These are phyloP conservation scores for Heterobasidion occidentale DNA, from an alignment of 1,284 basidiomycete species.

Conservation along the genomic window DNA sequence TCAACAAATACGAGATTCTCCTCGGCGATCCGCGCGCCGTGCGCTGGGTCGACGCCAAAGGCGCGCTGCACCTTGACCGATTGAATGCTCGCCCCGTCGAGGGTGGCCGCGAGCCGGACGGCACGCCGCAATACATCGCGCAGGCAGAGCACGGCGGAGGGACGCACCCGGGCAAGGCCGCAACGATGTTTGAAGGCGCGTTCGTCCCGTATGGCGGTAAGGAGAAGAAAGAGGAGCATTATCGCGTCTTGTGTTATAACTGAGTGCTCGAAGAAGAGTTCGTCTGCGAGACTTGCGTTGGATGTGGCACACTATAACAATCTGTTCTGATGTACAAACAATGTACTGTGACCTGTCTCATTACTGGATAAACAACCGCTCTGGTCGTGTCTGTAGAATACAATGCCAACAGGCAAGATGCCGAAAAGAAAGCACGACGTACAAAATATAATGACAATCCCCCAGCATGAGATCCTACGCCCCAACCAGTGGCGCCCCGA, in stretches of 20 bases:
- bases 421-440: no score
- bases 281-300: background rate
- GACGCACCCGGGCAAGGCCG: slow-evolving; percentile 55
- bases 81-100: slow-evolving; percentile 50
- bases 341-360: no score
- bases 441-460: no score
- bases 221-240: slow-evolving; percentile 41
- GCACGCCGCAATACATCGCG: slow-evolving; percentile 52
- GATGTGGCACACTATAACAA: no score
- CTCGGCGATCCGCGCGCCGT: slow-evolving; percentile 53
- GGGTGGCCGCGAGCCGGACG: slow-evolving; percentile 57
- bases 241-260: slow-evolving; percentile 34
- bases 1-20: slow-evolving; percentile 57
- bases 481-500: slow-evolving; percentile 23
- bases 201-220: slow-evolving; percentile 42
- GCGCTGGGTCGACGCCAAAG: slow-evolving; percentile 46
- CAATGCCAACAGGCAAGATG: no score
- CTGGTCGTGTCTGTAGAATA: no score
- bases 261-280: slow-evolving; percentile 4
- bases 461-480: background rate
- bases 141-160: slow-evolving; percentile 45
- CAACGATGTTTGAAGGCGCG: slow-evolving; percentile 48
- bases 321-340: no score
- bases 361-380: no score
- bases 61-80: slow-evolving; percentile 32